Base-by-base conservation (phyloP, 2,329 filamentous ascomycete species). In the Sporothrix humicola region DNA sequence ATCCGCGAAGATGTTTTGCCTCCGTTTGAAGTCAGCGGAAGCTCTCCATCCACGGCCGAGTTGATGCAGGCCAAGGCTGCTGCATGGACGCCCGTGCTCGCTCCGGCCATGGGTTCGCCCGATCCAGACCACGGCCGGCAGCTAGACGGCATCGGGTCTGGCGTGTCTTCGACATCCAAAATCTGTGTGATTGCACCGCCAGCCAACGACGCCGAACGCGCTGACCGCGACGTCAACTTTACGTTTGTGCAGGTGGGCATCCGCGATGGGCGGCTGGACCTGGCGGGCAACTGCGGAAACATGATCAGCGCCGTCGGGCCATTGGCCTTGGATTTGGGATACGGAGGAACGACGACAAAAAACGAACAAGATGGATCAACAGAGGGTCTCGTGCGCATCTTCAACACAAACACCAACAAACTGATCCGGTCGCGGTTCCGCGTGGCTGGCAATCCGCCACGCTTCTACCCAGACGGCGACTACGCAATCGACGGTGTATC, bases 251-350 rank as follows among this genome's bases (percentile, higher is more conserved):
- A 90, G 54, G 83, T 93, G 7, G 91, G 91, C 2, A 87, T 93
- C 72, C 86, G 87, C 71, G 85, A 90, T 76, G 82, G 83, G 4
- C 81, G 83, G 46, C 84, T 94, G 2, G 91, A 93, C 77, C 86
- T 88, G 77, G 88, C 89, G 0, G 89, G 91, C 31, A 94, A 93
- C 77, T 93, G 91, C 79, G 92, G 92, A n/a, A 93, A 93, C 79
- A 91, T 94, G 90, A 88, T 85, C 6, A 85, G 87, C 56, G 86
- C 89, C 0, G 86, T 93, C 63, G 92, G 91, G 0, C 91, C 92
- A 0, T 90, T 88, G 78, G 89, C 89, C 2, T 82, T 90, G 13
- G 87, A 91, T 77, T 80, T 84, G 31, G 83, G 86, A 2, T 75
- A 91, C 37, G 48, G 50, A 37, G 54, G 46, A 42, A 61, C 52